Conservation (phyloP, 1,139 yeast genomes). For the Yamadazyma trypodendri region DNA sequence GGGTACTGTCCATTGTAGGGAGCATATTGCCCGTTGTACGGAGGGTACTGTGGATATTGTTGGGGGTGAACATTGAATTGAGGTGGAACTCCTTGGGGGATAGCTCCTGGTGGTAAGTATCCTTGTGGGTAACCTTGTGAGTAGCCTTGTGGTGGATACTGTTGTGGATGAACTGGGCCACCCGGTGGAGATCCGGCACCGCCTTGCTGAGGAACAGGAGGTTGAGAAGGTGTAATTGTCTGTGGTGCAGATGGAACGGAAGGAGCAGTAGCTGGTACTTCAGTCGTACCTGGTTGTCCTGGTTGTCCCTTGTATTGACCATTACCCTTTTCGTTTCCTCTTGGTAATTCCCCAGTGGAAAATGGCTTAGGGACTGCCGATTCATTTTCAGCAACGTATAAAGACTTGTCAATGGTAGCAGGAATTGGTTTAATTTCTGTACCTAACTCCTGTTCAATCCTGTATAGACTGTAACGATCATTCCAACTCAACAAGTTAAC, state of each 20-base stretch:
- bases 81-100: slow-evolving; percentile 15
- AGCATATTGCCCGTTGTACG: slow-evolving; percentile 19
- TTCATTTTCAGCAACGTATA: slow-evolving; percentile 83
- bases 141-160: slow-evolving; percentile 3
- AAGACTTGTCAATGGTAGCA: slow-evolving; percentile 77
- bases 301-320: slow-evolving; percentile 57
- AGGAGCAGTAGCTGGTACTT: slow-evolving; percentile 8
- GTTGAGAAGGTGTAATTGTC: slow-evolving; percentile 15
- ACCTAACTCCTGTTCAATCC: slow-evolving; percentile 95
- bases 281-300: slow-evolving; percentile 17
- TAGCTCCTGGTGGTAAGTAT: slow-evolving; percentile 16
- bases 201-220: slow-evolving; percentile 4
- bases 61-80: slow-evolving; percentile 18
- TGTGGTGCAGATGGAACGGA: slow-evolving; percentile 17
- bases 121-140: slow-evolving; percentile 17
- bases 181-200: slow-evolving; percentile 1
- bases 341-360: slow-evolving; percentile 67
- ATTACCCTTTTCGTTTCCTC: slow-evolving; percentile 42
- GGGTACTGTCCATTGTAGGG: slow-evolving; percentile 28
- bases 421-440: slow-evolving; percentile 98
- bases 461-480: slow-evolving; percentile 89
- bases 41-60: slow-evolving; percentile 8
- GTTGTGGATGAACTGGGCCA: slow-evolving; percentile 4
- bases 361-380: slow-evolving; percentile 84
- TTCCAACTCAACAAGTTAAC: slow-evolving; percentile 96